Evolutionary conservation across 495 filamentous ascomycete species (phyloP), one percentile per base, ranked within the genome.

Genomic region (Tuber melanosporum): DNA sequence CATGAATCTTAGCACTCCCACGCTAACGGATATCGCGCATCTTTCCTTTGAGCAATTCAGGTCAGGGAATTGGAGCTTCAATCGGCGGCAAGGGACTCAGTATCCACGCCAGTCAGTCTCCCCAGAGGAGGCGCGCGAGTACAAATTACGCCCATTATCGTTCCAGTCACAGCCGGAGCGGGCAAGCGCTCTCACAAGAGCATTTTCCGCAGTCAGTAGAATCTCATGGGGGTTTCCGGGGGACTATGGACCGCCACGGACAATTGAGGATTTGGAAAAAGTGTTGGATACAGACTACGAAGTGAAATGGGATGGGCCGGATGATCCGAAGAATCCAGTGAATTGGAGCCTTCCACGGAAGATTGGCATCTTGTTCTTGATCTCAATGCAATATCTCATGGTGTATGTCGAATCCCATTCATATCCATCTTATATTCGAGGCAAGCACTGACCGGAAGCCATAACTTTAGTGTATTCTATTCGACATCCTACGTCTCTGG

Each of bases 401-500:
- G 89, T 94, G 80, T 89, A 80, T 83, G 87, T 84, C 36, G 57
- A 15, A 66, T 66, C 3, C 57, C 70, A 52, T 45, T 44, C 2
- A 6, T 70, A 39, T 6, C 22, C 15, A 12, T 46, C 45, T 10
- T 43, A 62, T 71, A 19, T 19, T 47, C 19, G 39, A 32, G 41
- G 57, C 7, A 66, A 62, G 32, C 5, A 36, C 57, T 66, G 6
- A 66, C 57, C 12, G 2, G n/a, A n/a, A 45, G 62, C 20, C 43
- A 36, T 73, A 9, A 73, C 43, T 44, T 14, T 74, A 89, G 88
- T 44, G 91, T 97, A 41, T 85, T 97, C n/a, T 95, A 95, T 84
- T 92, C 90, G 20, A 97, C 94, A 3, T 92, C 90, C 75, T 97
- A 94, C 84, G 92, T 92, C 22, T 89, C 91, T 0, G 90, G 89